Base-by-base conservation (phyloP, 2,329 filamentous ascomycete species). In the Xenoacremonium recifei region DNA sequence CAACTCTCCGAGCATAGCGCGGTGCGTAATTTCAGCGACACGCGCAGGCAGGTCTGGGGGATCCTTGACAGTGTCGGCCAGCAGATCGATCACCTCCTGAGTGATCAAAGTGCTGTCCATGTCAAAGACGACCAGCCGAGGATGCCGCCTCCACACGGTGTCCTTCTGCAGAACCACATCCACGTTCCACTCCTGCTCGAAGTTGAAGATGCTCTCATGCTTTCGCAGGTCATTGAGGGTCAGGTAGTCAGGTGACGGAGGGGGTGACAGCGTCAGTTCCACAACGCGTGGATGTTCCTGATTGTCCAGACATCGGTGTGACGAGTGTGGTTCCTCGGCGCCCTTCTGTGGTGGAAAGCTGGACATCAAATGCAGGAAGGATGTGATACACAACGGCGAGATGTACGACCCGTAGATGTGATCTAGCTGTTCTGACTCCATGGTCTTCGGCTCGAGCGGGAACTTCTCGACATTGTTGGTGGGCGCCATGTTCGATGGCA, bases 61-160 rank as follows among this genome's bases (percentile, higher is more conserved):
- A 66, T 87, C 70, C 35, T 69, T 73, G 57, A 96, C 81, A 27
- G 86, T 86, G 40, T 86, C 83, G 4, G 93, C 93, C 42, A 99
- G 84, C 58, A 97, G 84, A 65, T 99, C 93, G 61, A 99, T 97
- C 47, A 96, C 91, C 70, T 99, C 93, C 65, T 99, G 91, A 40
- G 92, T 87, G 63, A 99, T 97, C 46, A 99, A 78, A 0, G 93
- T 99, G 65, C 87, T 93, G 70, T 99, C 93, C 93, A 99, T 99
- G 66, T 99, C 93, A 60, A 99, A 99, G 21, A 96, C 89, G 4
- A 92, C 90, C 10, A 97, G 75, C 7, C 92, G 81, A 52, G 91
- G 91, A 66, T 95, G 81, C 20, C 85, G 79, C 44, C 89, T 76
- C 73, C 85, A 89, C 21, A 92, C 73, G 21, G 73, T 79, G 60